Evolutionary conservation across 345 rosid genomes (phyloP).

Genomic region (Durio zibethinus): DNA sequence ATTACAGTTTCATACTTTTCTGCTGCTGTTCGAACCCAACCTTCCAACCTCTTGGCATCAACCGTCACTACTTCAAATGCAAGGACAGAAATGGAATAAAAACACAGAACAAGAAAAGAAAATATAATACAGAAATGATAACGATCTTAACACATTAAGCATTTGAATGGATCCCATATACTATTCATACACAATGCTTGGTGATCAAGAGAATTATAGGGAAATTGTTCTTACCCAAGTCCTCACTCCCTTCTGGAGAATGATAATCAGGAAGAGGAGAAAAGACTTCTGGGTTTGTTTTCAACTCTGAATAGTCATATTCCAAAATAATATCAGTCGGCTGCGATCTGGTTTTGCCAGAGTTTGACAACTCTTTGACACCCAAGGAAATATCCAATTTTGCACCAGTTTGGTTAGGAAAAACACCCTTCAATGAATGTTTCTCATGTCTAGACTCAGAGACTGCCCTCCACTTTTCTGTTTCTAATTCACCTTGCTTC

Average conservation of each 20-base stretch:
- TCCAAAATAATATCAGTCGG: slow-evolving; percentile 29
- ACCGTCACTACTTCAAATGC: slow-evolving; percentile 38
- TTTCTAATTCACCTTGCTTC: slow-evolving; percentile 72
- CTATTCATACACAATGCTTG: neutral
- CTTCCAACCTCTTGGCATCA: slow-evolving; percentile 49
- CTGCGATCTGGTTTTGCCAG: slow-evolving; percentile 35
- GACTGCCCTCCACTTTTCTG: slow-evolving; percentile 51
- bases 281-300: slow-evolving; percentile 31
- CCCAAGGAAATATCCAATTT: slow-evolving; percentile 36
- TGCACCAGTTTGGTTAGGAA: slow-evolving; percentile 44
- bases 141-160: slow-evolving; percentile 5
- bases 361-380: slow-evolving; percentile 31
- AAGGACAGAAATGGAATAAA: slow-evolving; percentile 14
- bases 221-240: slow-evolving; percentile 38
- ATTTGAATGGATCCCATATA: neutral
- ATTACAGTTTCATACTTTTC: slow-evolving; percentile 50
- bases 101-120: neutral
- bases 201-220: neutral
- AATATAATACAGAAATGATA: neutral
- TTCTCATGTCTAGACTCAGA: slow-evolving; percentile 60
- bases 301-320: slow-evolving; percentile 36
- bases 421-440: slow-evolving; percentile 72
- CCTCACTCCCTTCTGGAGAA: slow-evolving; percentile 38
- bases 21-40: slow-evolving; percentile 58
- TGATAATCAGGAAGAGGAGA: slow-evolving; percentile 39